phyloP scores from a whole-genome alignment of 2,329 filamentous ascomycete species.

The Aspergillus viridinutans region DNA sequence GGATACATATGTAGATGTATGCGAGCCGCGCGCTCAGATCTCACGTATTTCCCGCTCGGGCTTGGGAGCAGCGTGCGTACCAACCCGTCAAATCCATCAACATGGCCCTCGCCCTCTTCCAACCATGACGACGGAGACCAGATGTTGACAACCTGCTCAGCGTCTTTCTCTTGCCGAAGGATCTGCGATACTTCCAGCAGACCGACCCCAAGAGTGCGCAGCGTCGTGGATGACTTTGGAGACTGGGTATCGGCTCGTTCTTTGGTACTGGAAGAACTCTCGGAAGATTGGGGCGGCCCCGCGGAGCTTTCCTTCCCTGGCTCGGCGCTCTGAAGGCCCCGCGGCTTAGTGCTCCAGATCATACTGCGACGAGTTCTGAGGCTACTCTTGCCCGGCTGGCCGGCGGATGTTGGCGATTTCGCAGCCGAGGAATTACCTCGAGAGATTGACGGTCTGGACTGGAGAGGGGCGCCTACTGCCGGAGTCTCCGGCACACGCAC shows the following conservation, averaged over 20 bases:
- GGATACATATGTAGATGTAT: slow-evolving; percentile 74
- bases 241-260: slow-evolving; percentile 20
- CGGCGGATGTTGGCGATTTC: slow-evolving; percentile 24
- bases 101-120: slow-evolving; percentile 55
- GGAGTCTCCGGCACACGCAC: slow-evolving; percentile 60
- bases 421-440: slow-evolving; percentile 28
- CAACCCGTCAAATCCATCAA: slow-evolving; percentile 68
- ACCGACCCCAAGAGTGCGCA: slow-evolving; percentile 71
- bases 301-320: slow-evolving; percentile 24
- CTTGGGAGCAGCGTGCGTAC: slow-evolving; percentile 71
- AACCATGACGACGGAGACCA: slow-evolving; percentile 62
- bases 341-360: slow-evolving; percentile 40
- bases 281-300: slow-evolving; percentile 29
- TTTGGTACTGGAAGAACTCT: slow-evolving; percentile 26
- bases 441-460: slow-evolving; percentile 30
- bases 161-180: slow-evolving; percentile 66
- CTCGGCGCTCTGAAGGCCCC: slow-evolving; percentile 27
- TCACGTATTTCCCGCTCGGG: slow-evolving; percentile 68
- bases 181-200: slow-evolving; percentile 71
- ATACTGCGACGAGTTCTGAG: slow-evolving; percentile 41
- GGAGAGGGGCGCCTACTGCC: slow-evolving; percentile 16
- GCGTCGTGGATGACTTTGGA: slow-evolving; percentile 43
- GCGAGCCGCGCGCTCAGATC: slow-evolving; percentile 67
- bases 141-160: slow-evolving; percentile 71
- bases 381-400: slow-evolving; percentile 33